These are phyloP conservation scores for Pseudogymnoascus sp. DNA, from an alignment of 2,329 filamentous ascomycete genomes.

Conservation along the genomic window DNA sequence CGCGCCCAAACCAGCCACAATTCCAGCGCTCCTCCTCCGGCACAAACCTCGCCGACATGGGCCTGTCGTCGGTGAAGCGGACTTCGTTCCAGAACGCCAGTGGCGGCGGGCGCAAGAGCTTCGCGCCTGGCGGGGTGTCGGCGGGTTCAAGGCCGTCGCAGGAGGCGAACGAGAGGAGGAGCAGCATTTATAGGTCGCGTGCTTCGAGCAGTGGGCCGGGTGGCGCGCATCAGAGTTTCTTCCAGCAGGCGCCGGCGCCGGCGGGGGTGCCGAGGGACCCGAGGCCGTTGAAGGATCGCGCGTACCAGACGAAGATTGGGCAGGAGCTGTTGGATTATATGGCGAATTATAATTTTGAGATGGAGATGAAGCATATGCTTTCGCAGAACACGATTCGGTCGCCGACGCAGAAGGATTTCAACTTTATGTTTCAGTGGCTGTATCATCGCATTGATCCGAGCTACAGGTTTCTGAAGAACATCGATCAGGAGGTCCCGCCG, in stretches of 20 bases:
- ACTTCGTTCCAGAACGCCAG: conserved; percentile 66
- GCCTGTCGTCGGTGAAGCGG: conserved; percentile 75
- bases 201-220: conserved; percentile 59
- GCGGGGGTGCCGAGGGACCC: conserved; percentile 82
- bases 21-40: conserved; percentile 82
- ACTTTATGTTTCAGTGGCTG: conserved; percentile 95
- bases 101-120: conserved; percentile 49
- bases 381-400: conserved; percentile 85
- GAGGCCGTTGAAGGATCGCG: conserved; percentile 71
- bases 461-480: conserved; percentile 87
- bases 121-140: conserved; percentile 32
- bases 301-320: conserved; percentile 72
- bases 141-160: conserved; percentile 22
- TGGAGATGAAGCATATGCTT: conserved; percentile 94
- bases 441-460: conserved; percentile 93
- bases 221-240: conserved; percentile 79
- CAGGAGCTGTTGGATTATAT: conserved; percentile 89
- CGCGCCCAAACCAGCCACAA: conserved; percentile 74
- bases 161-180: conserved; percentile 55
- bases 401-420: conserved; percentile 97
- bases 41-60: conserved; percentile 67
- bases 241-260: conserved; percentile 73
- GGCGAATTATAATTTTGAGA: conserved; percentile 87
- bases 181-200: conserved; percentile 72
- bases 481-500: conserved; percentile 89